Evolutionary conservation across 768 basidiomycete genomes (phyloP), one percentile per base, ranked within the genome.

Genomic region (Ramaria rubella): DNA sequence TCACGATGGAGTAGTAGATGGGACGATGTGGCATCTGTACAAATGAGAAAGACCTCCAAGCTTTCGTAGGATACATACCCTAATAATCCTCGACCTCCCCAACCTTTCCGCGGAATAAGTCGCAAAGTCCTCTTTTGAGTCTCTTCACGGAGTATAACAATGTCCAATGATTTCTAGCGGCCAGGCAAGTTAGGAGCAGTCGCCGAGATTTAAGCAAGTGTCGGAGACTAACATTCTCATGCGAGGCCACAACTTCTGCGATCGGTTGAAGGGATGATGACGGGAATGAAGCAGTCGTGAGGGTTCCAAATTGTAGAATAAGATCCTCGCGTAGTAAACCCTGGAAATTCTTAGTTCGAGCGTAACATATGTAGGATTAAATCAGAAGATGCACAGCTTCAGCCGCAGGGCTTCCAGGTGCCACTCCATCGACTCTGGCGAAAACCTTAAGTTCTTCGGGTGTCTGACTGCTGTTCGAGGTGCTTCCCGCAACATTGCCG

Each of bases 71-170:
- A 17, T 21, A 42, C 82, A 63, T 60, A 90, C 86, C 93, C 93
- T 42, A 96, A 72, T 67, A 86, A 75, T 8, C 93, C 93, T 58
- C 90, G 75, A 9, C 93, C 93, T 59, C 90, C 91, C 93, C 93
- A 96, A 6, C 85, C 85, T 56, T 76, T 80, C 49, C 81, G 70
- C 5, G 91, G 90, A 3, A 74, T 84, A 42, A 93, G 72, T n/a
- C 69, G 77, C 57, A 91, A 63, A 19, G 72, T 72, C 14, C 81
- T 61, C 6, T 63, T 67, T 60, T 79, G 55, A 6, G 27, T 67
- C 3, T 68, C 75, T 5, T 72, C 68, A 29, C 88, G 81, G 27
- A 81, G 69, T 8, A 90, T 77, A 44, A 77, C 74, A 52, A 93
- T 74, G 5, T 69, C 64, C 34, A 93, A 71, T 45, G 77, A 75